Conservation (phyloP, 441 rosid species). For the Codiaeum variegatum region DNA sequence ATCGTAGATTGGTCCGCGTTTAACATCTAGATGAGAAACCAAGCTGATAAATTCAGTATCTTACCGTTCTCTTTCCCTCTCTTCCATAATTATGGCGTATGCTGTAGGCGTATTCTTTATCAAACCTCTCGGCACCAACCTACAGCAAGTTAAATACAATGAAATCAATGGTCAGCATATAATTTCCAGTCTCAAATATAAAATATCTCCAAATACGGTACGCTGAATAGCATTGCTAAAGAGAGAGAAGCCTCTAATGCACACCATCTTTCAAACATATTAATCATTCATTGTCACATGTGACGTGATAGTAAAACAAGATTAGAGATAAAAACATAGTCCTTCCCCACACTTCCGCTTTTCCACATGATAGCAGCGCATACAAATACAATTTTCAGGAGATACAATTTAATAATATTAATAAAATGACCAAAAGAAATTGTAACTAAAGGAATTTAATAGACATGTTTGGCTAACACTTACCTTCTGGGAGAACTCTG, state of each 20-base stretch:
- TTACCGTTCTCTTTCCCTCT: conserved; percentile 94
- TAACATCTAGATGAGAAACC: conserved; percentile 8
- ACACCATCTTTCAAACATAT: background rate
- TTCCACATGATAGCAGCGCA: background rate
- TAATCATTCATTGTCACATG: background rate
- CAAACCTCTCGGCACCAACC: conserved; percentile 93
- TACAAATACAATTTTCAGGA: background rate
- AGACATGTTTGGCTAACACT: conserved; percentile 3
- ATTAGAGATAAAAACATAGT: background rate
- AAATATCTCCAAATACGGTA: background rate
- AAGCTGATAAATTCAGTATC: conserved; percentile 23
- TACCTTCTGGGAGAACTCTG: conserved; percentile 85
- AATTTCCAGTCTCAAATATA: background rate
- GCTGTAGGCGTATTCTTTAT: conserved; percentile 83
- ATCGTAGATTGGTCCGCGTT: no score
- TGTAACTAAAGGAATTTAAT: background rate
- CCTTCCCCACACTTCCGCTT: no score
- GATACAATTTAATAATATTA: background rate
- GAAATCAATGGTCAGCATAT: background rate
- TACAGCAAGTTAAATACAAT: conserved; percentile 21
- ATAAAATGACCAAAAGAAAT: background rate
- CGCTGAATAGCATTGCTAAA: background rate
- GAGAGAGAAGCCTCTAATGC: background rate
- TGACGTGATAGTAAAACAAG: background rate
- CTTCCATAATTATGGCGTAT: conserved; percentile 91